phyloP scores from a whole-genome alignment of 768 basidiomycete species.

The Cystoderma amianthinum region DNA sequence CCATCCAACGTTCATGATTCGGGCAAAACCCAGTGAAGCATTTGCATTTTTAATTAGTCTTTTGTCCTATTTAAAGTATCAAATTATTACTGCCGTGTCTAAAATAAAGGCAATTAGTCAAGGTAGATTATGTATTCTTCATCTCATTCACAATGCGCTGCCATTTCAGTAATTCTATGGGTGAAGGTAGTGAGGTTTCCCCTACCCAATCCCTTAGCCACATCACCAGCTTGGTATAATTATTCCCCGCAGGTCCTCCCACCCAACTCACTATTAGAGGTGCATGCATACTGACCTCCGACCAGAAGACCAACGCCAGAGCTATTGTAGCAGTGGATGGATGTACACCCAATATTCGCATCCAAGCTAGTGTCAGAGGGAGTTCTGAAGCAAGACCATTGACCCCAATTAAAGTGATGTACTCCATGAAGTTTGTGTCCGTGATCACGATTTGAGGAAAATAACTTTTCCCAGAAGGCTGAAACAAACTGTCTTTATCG shows the following conservation, averaged over 20 bases:
- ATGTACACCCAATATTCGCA: constrained; percentile 47
- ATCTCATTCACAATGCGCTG: constrained; percentile 20
- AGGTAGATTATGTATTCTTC: constrained; percentile 16
- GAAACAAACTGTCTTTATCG: constrained; percentile 15
- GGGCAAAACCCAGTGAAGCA: no score
- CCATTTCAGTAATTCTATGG: constrained; percentile 26
- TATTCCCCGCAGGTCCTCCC: constrained; percentile 22
- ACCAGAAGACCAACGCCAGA: constrained; percentile 62
- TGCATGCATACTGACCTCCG: constrained; percentile 57
- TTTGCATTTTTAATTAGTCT: no score
- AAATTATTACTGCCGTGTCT: no score
- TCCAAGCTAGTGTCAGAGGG: constrained; percentile 66
- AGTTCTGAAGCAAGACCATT: constrained; percentile 48
- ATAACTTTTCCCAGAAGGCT: constrained; percentile 7
- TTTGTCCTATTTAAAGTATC: no score
- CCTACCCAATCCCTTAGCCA: constrained; percentile 63
- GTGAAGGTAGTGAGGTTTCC: constrained; percentile 32
- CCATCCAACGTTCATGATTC: no score
- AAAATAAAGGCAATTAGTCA: no score
- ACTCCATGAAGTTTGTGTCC: constrained; percentile 46
- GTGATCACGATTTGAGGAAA: constrained; percentile 32
- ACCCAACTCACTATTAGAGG: constrained; percentile 47
- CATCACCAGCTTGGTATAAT: constrained; percentile 35
- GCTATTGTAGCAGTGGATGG: constrained; percentile 55
- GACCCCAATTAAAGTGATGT: constrained; percentile 55